Conservation (phyloP, 1,139 yeast genomes). For the Arxiozyma telluris region DNA sequence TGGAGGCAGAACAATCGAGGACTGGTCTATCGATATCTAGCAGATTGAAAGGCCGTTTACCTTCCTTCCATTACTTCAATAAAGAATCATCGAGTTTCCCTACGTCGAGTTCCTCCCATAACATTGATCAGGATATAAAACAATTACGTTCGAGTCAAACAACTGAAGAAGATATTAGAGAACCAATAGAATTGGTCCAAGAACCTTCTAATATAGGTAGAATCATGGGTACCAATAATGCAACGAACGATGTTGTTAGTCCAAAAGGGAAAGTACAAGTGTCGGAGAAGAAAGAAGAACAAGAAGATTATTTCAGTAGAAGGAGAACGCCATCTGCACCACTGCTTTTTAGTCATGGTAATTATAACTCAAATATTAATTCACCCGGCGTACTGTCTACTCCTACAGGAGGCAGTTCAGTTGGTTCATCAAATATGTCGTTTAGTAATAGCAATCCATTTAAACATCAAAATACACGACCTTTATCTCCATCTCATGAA, state of each 20-base stretch:
- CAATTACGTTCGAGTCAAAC: not conserved
- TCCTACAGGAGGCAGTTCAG: not conserved
- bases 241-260: not conserved
- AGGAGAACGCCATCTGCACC: slow-evolving; percentile 4
- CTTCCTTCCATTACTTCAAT: slow-evolving; percentile 3
- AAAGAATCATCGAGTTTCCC: not conserved
- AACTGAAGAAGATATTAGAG: not conserved
- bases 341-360: not conserved
- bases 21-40: slow-evolving; percentile 1
- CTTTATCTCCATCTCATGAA: not conserved
- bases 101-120: not conserved
- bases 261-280: not conserved
- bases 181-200: not conserved
- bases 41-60: slow-evolving; percentile 2
- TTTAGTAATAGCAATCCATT: slow-evolving; percentile 2
- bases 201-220: not conserved
- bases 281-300: not conserved
- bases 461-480: not conserved
- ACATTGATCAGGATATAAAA: not conserved
- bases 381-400: not conserved
- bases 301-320: slow-evolving; percentile 1
- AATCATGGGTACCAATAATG: not conserved
- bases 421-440: not conserved
- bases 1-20: not conserved
- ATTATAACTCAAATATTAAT: not conserved